Evolutionary conservation across 2,329 filamentous ascomycete species (phyloP).

Genomic region (Escovopsis sp.): DNA sequence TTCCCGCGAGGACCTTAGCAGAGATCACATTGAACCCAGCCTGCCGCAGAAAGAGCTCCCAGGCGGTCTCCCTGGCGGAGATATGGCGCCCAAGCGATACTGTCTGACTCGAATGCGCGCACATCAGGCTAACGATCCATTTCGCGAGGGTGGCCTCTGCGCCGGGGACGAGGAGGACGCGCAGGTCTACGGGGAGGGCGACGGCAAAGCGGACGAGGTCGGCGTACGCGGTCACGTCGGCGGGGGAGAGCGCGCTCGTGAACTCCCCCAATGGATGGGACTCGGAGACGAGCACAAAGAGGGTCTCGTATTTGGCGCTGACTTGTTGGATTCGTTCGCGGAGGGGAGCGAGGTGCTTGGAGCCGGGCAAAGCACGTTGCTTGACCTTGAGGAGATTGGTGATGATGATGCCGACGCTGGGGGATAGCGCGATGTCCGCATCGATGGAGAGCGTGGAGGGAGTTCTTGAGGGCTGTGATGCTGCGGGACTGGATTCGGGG

Average conservation of each 20-base stretch:
- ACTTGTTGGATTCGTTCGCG: slow-evolving; percentile 38
- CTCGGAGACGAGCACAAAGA: slow-evolving; percentile 55
- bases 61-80: slow-evolving; percentile 24
- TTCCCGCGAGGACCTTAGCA: slow-evolving; percentile 17
- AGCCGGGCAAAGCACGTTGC: slow-evolving; percentile 50
- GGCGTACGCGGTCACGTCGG: slow-evolving; percentile 29
- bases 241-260: slow-evolving; percentile 19
- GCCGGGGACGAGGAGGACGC: slow-evolving; percentile 33
- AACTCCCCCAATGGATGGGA: slow-evolving; percentile 26
- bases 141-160: slow-evolving; percentile 31
- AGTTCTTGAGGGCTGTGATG: slow-evolving; percentile 7
- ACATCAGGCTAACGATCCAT: slow-evolving; percentile 40
- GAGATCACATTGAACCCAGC: slow-evolving; percentile 22
- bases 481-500: background rate
- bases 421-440: slow-evolving; percentile 60
- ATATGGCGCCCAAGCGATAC: slow-evolving; percentile 18
- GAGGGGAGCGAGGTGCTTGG: slow-evolving; percentile 28
- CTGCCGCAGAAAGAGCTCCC: slow-evolving; percentile 21
- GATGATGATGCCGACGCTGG: slow-evolving; percentile 50
- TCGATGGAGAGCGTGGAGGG: slow-evolving; percentile 32
- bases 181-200: slow-evolving; percentile 22
- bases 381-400: slow-evolving; percentile 58
- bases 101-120: slow-evolving; percentile 22
- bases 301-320: slow-evolving; percentile 45
- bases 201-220: slow-evolving; percentile 35